Percentiles rank a stretch among this genome's conserved stretches.
These are phyloP conservation scores for Diaporthe longicolla DNA, from an alignment of 2,329 filamentous ascomycete genomes.

Conservation along the genomic window DNA sequence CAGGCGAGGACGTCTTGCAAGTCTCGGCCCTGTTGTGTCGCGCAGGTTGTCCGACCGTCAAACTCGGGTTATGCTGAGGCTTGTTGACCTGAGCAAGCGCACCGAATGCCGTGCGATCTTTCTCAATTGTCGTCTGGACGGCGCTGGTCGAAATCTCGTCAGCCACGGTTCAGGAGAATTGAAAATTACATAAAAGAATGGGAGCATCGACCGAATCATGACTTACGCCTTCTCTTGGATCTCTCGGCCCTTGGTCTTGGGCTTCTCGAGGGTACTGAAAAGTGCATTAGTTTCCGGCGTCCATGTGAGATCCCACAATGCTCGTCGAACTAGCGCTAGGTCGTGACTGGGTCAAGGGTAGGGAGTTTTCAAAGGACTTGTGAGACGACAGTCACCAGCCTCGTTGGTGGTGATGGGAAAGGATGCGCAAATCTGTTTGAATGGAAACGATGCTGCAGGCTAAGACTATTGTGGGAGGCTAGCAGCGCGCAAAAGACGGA, in stretches of 20 bases:
- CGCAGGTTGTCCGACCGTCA: not conserved
- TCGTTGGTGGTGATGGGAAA: not conserved
- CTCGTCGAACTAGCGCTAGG: not conserved
- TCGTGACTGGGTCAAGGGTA: not conserved
- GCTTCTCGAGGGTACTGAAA: not conserved
- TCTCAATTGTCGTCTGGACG: not conserved
- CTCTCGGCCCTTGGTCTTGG: not conserved
- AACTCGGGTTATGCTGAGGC: not conserved
- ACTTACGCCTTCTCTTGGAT: constrained; percentile 6
- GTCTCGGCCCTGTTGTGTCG: not conserved
- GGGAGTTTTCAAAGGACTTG: not conserved
- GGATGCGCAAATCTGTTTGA: not conserved
- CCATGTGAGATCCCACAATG: not conserved
- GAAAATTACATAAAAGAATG: not conserved
- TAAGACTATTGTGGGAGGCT: too few relatives aligned
- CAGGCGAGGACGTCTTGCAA: not conserved
- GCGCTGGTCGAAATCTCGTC: not conserved
- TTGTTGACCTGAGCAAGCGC: not conserved
- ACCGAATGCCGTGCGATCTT: not conserved
- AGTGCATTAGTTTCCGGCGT: not conserved
- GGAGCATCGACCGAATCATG: not conserved
- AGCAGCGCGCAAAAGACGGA: not conserved
- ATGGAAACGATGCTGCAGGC: not conserved
- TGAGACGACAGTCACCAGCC: not conserved
- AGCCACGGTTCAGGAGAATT: not conserved